A percentile compares a stretch with the other conserved stretches of the same genome.
These are phyloP conservation scores for Citrullus mucosospermus DNA, from an alignment of 306 rosid species.

Conservation along the genomic window DNA sequence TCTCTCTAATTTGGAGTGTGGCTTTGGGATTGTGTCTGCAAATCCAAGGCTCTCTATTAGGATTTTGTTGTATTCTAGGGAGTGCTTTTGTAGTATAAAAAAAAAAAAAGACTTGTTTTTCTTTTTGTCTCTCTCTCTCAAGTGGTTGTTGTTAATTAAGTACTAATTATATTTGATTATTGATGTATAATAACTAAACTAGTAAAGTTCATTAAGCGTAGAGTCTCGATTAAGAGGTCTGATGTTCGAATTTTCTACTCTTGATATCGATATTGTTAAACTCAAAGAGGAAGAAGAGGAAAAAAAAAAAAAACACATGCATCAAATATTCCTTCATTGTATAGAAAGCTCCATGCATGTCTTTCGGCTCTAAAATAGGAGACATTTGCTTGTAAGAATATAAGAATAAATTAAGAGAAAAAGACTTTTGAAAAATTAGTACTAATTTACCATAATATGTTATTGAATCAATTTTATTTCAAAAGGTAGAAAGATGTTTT, in stretches of 20 bases:
- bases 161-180: neutral
- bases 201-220: too few relatives aligned
- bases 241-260: too few relatives aligned
- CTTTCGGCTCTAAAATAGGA: neutral
- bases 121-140: neutral
- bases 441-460: neutral
- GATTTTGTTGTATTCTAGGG: constrained; percentile 43
- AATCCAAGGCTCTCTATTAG: constrained; percentile 23
- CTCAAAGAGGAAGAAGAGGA: too few relatives aligned
- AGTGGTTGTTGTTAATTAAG: neutral
- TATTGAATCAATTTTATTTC: neutral
- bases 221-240: too few relatives aligned
- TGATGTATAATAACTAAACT: neutral
- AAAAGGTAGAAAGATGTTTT: neutral
- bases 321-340: neutral
- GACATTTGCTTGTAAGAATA: neutral
- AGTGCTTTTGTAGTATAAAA: constrained; percentile 6
- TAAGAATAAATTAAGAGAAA: neutral
- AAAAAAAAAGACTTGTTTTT: neutral
- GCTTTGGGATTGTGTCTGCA: constrained; percentile 26
- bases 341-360: neutral
- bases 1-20: constrained; percentile 19
- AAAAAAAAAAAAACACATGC: neutral
- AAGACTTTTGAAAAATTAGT: neutral
- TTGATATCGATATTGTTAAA: too few relatives aligned